Evolutionary conservation across 371 early-diverging fungal genomes (phyloP).

Genomic region (Mortierella sp.): DNA sequence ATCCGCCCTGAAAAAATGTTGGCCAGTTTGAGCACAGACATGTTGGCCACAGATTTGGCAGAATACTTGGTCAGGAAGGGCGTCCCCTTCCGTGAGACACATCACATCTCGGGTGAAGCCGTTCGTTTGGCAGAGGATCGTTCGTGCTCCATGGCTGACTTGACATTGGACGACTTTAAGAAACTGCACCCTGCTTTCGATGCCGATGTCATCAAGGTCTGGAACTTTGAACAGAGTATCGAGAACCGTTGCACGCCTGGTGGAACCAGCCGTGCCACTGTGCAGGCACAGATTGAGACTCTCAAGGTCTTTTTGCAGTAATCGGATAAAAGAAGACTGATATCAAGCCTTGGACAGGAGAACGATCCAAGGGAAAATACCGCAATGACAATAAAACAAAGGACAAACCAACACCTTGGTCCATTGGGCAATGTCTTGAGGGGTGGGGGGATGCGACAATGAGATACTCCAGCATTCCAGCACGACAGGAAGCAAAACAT

Average conservation of each 20-base stretch:
- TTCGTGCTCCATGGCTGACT: slow-evolving; percentile 69
- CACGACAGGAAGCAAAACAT: too few relatives aligned
- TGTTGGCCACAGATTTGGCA: slow-evolving; percentile 98
- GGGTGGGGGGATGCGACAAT: too few relatives aligned
- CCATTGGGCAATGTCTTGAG: too few relatives aligned
- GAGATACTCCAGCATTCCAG: too few relatives aligned
- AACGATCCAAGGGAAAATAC: too few relatives aligned
- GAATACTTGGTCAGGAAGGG: slow-evolving; percentile 94
- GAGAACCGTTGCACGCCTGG: slow-evolving; percentile 90
- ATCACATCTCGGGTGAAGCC: slow-evolving; percentile 96
- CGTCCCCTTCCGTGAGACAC: slow-evolving; percentile 98
- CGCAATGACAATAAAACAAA: too few relatives aligned
- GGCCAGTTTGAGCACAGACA: slow-evolving; percentile 83
- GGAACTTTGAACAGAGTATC: slow-evolving; percentile 89
- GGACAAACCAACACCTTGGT: too few relatives aligned
- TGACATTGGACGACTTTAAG: slow-evolving; percentile 83
- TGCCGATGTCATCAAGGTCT: slow-evolving; percentile 81
- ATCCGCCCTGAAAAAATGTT: slow-evolving; percentile 82
- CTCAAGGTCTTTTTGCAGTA: slow-evolving; percentile 73
- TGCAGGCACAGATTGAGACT: slow-evolving; percentile 79
- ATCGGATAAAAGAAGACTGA: too few relatives aligned
- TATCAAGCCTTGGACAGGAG: too few relatives aligned
- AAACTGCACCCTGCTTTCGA: slow-evolving; percentile 84
- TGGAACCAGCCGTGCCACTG: slow-evolving; percentile 86
- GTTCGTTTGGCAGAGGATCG: slow-evolving; percentile 93